phyloP scores from a whole-genome alignment of 2,329 filamentous ascomycete genomes.

The Intubia oerlemansii region DNA sequence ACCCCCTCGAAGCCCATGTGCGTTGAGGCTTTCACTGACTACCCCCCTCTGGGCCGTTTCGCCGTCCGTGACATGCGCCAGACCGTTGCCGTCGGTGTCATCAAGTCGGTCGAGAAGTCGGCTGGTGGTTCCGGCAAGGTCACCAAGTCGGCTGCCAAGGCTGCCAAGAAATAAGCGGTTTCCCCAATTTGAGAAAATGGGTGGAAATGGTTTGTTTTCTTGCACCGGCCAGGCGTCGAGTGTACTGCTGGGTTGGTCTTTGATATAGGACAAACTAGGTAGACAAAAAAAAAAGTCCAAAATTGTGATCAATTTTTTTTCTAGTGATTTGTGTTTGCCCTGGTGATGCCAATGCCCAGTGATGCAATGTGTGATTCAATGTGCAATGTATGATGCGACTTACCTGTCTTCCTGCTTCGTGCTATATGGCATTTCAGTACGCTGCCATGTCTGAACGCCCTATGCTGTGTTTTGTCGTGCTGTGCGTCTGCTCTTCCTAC shows the following conservation, averaged over 20 bases:
- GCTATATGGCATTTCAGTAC: too few species aligned
- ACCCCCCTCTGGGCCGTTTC: slow-evolving; percentile 98
- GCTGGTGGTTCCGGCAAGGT: slow-evolving; percentile 37
- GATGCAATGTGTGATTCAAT: too few species aligned
- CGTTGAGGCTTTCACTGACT: slow-evolving; percentile 99
- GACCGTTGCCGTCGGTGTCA: slow-evolving; percentile 84
- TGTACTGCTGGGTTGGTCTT: slow-evolving; percentile 1
- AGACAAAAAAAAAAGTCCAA: slow-evolving; percentile 4
- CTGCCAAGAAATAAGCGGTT: slow-evolving; percentile 60
- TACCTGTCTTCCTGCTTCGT: too few species aligned
- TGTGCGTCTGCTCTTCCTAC: too few species aligned
- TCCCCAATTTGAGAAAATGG: too few species aligned
- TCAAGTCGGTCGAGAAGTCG: slow-evolving; percentile 65
- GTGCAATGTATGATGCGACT: too few species aligned
- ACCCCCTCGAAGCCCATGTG: slow-evolving; percentile 99
- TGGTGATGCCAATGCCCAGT: too few species aligned
- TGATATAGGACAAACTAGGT: slow-evolving; percentile 3
- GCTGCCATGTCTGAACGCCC: too few species aligned
- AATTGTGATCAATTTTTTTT: too few species aligned
- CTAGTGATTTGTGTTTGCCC: too few species aligned
- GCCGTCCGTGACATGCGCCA: slow-evolving; percentile 97
- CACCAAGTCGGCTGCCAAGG: slow-evolving; percentile 53
- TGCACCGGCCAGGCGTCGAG: too few species aligned
- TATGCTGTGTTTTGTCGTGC: too few species aligned
- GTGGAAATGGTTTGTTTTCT: slow-evolving; percentile 2